Conservation (phyloP, 345 rosid species). For the Eutrema japonicum region DNA sequence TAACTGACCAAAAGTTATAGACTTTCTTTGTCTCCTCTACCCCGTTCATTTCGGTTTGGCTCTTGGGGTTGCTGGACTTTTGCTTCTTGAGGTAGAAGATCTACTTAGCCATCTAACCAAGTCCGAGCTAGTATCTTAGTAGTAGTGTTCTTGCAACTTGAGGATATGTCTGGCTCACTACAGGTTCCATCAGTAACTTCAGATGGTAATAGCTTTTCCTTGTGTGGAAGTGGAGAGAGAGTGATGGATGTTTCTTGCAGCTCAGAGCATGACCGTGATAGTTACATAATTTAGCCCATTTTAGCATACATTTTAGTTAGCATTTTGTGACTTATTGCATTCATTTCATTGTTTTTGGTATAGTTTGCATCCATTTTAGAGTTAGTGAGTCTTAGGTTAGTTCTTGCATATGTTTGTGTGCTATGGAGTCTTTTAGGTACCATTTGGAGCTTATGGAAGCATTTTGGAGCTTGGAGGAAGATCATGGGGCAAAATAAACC, state of each 20-base stretch:
- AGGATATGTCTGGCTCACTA: conserved; percentile 25
- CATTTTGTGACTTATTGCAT: no score
- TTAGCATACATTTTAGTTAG: no score
- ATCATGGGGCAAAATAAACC: no score
- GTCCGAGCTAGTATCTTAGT: background rate
- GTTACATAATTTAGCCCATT: no score
- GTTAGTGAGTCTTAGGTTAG: no score
- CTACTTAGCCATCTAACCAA: background rate
- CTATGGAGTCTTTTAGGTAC: no score
- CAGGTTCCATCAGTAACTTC: conserved; percentile 71
- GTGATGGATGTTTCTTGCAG: conserved; percentile 99
- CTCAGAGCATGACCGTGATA: conserved; percentile 97
- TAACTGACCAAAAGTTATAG: background rate
- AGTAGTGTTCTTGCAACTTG: background rate
- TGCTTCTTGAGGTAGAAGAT: conserved; percentile 69
- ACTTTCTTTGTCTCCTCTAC: conserved; percentile 1
- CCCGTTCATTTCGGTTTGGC: conserved; percentile 38
- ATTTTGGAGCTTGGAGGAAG: no score
- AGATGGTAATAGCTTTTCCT: conserved; percentile 57
- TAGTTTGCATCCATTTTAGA: no score
- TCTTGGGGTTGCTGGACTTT: conserved; percentile 83
- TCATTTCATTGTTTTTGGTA: no score
- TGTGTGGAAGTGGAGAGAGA: conserved; percentile 88
- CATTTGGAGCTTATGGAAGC: no score
- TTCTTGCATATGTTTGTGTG: no score